Base-by-base conservation (phyloP, 2,329 filamentous ascomycete species). In the Diaporthe sp. region DNA sequence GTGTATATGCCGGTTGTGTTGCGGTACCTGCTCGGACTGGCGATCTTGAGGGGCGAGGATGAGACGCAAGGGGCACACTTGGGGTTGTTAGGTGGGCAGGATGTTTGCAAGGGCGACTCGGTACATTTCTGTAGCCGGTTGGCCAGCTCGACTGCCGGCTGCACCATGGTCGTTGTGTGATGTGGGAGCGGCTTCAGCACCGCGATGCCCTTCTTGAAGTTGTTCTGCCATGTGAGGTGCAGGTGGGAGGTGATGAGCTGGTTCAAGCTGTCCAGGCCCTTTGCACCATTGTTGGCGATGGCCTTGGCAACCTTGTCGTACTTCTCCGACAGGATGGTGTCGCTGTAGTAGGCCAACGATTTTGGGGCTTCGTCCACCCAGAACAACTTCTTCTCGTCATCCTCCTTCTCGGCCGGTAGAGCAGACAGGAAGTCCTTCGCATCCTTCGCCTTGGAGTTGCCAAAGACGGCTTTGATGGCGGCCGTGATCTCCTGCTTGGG, bases 191-290 rank as follows among this genome's bases (percentile, higher is more conserved):
- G 95, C 82, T 97, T 96, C 57, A 97, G 86, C 4, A 98, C 91
- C 7, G 92, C 90, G 74, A 98, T 93, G 40, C 97, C 96, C 52
- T 89, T 88, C 1, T 90, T 86, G 82, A 97, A 97, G 30, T 88
- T 88, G 78, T 93, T 94, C 80, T 97, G 95, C 91, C 97, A 98
- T 15, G 92, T 93, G 71, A 89, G 89, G 81, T 98, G 96, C 5
- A 98, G 88, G 82, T 98, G 97, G 2, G 92, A 89, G 80, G 94
- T 96, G 81, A 98, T 94, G 75, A 98, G 89, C 60, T 90, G 86
- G 74, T 93, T 93, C 45, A 98, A 89, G 68, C 89, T 86, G 71
- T 85, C 84, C 33, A 96, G 86, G 3, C 93, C 94, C 60, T 88
- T 86, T 40, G 90, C 88, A 19, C 88, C 88, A 72, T 88, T 86